These are phyloP conservation scores for Pilatotrama ljubarskyi DNA, from an alignment of 768 basidiomycete species.

Conservation along the genomic window DNA sequence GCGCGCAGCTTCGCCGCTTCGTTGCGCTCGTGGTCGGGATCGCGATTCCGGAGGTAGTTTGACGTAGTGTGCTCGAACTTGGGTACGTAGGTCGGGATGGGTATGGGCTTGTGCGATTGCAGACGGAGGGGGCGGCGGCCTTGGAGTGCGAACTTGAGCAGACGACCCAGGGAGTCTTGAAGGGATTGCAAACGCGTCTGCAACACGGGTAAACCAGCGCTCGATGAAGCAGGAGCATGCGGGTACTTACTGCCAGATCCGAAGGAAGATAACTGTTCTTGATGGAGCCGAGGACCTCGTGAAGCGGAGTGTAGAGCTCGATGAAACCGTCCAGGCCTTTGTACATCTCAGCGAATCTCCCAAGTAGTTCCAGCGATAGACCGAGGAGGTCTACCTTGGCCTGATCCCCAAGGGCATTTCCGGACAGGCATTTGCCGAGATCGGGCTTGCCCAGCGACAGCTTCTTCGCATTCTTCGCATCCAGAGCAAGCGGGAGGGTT, in stretches of 20 bases:
- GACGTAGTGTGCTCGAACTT: conserved; percentile 84
- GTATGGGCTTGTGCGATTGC: conserved; percentile 94
- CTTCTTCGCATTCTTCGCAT: conserved; percentile 41
- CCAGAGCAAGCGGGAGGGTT: conserved; percentile 43
- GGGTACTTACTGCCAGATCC: conserved; percentile 54
- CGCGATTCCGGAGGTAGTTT: conserved; percentile 74
- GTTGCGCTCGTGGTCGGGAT: conserved; percentile 91
- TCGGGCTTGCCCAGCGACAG: conserved; percentile 46
- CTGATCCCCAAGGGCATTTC: conserved; percentile 45
- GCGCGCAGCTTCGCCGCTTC: conserved; percentile 82
- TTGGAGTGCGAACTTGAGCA: conserved; percentile 73
- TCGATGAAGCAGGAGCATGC: conserved; percentile 7
- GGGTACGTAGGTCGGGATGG: conserved; percentile 90
- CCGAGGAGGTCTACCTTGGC: conserved; percentile 72
- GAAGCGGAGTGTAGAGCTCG: conserved; percentile 77
- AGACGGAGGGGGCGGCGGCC: conserved; percentile 77
- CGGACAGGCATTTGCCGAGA: conserved; percentile 43
- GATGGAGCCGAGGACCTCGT: conserved; percentile 55
- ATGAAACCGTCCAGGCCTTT: conserved; percentile 79
- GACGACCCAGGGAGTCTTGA: conserved; percentile 51
- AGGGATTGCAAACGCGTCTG: conserved; percentile 51
- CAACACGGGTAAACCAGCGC: neutral
- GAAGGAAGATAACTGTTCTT: conserved; percentile 47
- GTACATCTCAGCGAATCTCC: conserved; percentile 72
- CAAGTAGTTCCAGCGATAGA: conserved; percentile 61